Base-by-base conservation (phyloP, 2,329 filamentous ascomycete genomes). In the Chaetomiaceae sp. region DNA sequence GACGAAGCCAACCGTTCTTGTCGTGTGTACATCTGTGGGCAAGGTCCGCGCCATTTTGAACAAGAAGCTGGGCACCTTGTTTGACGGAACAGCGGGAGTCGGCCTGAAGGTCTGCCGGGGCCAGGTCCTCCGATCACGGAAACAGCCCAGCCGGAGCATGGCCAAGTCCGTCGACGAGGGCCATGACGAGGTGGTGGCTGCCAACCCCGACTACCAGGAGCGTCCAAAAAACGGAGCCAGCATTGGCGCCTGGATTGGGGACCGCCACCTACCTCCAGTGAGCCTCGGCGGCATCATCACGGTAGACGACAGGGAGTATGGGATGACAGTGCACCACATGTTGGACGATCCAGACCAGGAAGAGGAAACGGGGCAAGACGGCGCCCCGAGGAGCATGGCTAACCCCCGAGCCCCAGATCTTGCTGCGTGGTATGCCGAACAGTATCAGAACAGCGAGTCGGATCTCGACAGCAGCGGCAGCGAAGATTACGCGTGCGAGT, bases 311-410 rank as follows among this genome's bases (percentile, higher is more conserved):
- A 83, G 86, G 65, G 82, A 88, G 0, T 93, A 90, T 62, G 92
- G 92, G 12, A 93, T 97, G 88, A 96, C 89, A 19, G 92, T 97
- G 0, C 92, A 97, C 63, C 92, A 97, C 67, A 92, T 97, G 83
- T 80, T 97, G 2, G 92, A 96, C 73, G 79, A 83, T 51, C 81
- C 79, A 1, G 78, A 79, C 3, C 67, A 69, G 19, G 62, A 56
- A 39, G 54, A 44, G 14, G 44, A 38, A 20, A 43, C 57, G 17
- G 56, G 56, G 25, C 57, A 60, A 1, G 52, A 58, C 30, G 60
- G 62, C 4, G 44, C 54, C 1, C 25, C 55, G 1, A 44, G 62
- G 10, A 76, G 65, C 68, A 77, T 64, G 68, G 73, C 62, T 31
- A 66, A 62, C 8, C 38, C 46, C 5, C 53, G 56, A 2, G 58